Percentiles rank a stretch among this genome's conserved stretches.
Conservation (phyloP, 179 eudicot genomes). For the Heliamphora pulchella region DNA sequence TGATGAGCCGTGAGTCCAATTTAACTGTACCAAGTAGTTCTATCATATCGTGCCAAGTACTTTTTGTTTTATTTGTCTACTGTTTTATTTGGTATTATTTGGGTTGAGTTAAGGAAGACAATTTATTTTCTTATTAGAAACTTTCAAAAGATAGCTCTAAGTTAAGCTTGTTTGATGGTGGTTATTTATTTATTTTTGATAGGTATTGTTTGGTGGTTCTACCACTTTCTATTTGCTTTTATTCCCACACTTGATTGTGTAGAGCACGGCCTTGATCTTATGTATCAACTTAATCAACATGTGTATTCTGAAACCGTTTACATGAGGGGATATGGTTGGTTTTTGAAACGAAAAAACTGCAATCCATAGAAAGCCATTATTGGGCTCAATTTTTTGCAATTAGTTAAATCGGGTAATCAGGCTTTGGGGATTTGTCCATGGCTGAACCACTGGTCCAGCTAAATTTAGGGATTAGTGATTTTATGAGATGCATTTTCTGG, state of each 20-base stretch:
- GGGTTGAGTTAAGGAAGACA: background rate
- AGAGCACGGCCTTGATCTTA: background rate
- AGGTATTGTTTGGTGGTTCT: too few relatives aligned
- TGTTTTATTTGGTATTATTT: background rate
- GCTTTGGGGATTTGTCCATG: background rate
- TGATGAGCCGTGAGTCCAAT: too few relatives aligned
- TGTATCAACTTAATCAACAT: background rate
- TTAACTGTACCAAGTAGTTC: too few relatives aligned
- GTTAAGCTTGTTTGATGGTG: background rate
- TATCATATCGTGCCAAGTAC: background rate
- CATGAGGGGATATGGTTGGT: background rate
- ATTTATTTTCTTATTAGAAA: background rate
- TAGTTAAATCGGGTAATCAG: background rate
- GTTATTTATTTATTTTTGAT: background rate
- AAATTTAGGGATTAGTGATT: background rate
- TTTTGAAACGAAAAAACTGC: background rate
- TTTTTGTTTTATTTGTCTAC: background rate
- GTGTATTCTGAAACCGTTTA: background rate
- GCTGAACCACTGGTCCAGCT: background rate
- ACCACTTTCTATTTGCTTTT: background rate
- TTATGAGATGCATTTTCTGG: background rate
- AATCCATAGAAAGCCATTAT: background rate
- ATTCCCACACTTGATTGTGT: background rate
- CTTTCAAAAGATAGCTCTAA: background rate
- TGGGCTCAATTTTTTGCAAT: background rate